Evolutionary conservation across 495 filamentous ascomycete species (phyloP).

Genomic region (Penicillium tannophilum): DNA sequence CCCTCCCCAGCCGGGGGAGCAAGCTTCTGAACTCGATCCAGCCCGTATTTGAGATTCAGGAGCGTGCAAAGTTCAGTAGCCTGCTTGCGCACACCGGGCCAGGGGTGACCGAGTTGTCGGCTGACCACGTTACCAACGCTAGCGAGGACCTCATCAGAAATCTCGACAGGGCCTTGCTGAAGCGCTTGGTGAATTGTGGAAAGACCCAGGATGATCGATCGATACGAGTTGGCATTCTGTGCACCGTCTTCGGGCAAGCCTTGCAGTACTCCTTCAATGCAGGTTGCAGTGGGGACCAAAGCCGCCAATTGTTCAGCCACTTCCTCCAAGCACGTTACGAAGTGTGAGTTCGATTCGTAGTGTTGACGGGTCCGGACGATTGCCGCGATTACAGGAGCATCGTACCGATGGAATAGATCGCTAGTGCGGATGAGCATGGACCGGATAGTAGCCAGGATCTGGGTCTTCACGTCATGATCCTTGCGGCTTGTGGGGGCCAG

Average conservation of each 20-base stretch:
- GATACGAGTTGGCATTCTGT: constrained; percentile 31
- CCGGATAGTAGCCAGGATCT: constrained; percentile 79
- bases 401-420: constrained; percentile 63
- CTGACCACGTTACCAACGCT: constrained; percentile 58
- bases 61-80: constrained; percentile 76
- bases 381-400: constrained; percentile 64
- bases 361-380: constrained; percentile 65
- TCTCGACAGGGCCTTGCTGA: constrained; percentile 23
- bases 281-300: constrained; percentile 44
- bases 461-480: constrained; percentile 71
- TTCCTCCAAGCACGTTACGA: constrained; percentile 59
- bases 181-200: constrained; percentile 26
- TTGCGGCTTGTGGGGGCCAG: constrained; percentile 39
- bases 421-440: constrained; percentile 70
- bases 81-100: constrained; percentile 77
- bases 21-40: constrained; percentile 63
- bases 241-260: constrained; percentile 39
- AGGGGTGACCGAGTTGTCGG: constrained; percentile 65
- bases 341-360: constrained; percentile 55
- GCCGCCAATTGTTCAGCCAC: constrained; percentile 56
- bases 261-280: constrained; percentile 44
- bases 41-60: constrained; percentile 64
- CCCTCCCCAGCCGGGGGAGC: constrained; percentile 64
- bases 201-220: constrained; percentile 55
- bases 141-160: constrained; percentile 29